Percentiles rank a stretch among this genome's conserved stretches.
Conservation (phyloP, 2,329 filamentous ascomycete genomes). For the Ophiostoma tasmaniense region DNA sequence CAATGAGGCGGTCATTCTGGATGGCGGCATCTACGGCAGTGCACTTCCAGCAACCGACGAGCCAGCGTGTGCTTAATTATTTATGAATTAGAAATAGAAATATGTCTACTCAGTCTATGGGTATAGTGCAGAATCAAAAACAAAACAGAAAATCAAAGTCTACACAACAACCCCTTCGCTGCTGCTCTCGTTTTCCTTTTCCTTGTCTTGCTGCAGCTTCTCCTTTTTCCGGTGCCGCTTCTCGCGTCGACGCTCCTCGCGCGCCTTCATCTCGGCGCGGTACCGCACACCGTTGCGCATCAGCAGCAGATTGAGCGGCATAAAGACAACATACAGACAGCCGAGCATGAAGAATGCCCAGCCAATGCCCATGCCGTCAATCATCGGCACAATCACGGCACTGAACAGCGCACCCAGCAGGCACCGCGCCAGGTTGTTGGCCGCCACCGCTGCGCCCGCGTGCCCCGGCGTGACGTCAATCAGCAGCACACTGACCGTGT, state of each 20-base stretch:
- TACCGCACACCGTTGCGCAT: slow-evolving; percentile 37
- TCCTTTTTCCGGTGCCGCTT: slow-evolving; percentile 3
- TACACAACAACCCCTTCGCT: background rate
- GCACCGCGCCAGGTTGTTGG: slow-evolving; percentile 49
- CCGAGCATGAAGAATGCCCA: slow-evolving; percentile 45
- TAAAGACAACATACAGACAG: slow-evolving; percentile 32
- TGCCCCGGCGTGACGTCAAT: slow-evolving; percentile 47
- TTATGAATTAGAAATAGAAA: background rate
- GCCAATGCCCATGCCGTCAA: slow-evolving; percentile 31
- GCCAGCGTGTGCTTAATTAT: background rate
- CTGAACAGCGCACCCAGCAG: slow-evolving; percentile 45
- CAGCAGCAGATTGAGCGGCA: slow-evolving; percentile 34
- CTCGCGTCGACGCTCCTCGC: background rate
- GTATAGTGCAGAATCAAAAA: background rate
- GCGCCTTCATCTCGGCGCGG: slow-evolving; percentile 26
- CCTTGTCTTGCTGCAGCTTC: background rate
- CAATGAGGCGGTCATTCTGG: slow-evolving; percentile 51
- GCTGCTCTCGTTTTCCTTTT: background rate
- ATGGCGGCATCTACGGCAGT: slow-evolving; percentile 42
- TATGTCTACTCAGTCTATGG: background rate
- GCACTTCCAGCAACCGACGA: background rate
- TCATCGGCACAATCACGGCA: slow-evolving; percentile 45
- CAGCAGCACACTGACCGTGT: slow-evolving; percentile 43
- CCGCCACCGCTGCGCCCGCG: slow-evolving; percentile 46
- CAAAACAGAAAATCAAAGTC: background rate